These are phyloP conservation scores for Russula ochroleuca DNA, from an alignment of 768 basidiomycete species.

Conservation along the genomic window DNA sequence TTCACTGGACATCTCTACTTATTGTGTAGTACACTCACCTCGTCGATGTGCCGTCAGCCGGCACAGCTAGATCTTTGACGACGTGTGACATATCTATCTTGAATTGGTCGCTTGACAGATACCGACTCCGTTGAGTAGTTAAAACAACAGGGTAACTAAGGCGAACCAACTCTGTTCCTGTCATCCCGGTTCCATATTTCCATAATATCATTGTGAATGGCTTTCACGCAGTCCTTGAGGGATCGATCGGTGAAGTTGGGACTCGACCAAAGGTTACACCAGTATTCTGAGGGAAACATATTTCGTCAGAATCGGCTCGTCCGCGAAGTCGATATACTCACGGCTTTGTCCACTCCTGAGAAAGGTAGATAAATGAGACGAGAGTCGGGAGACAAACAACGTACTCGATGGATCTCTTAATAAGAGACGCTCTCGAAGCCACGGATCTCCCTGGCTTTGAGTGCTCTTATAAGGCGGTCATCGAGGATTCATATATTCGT, in stretches of 20 bases:
- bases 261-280: slow-evolving; percentile 15
- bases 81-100: slow-evolving; percentile 3
- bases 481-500: neutral
- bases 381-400: neutral
- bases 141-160: neutral
- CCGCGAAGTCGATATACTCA: neutral
- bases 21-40: neutral
- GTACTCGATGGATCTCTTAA: slow-evolving; percentile 11
- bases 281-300: slow-evolving; percentile 1
- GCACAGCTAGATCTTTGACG: neutral
- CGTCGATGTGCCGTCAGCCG: neutral
- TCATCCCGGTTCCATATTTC: slow-evolving; percentile 4
- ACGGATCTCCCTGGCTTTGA: neutral
- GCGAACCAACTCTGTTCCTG: neutral
- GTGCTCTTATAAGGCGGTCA: neutral
- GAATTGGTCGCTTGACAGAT: slow-evolving; percentile 3
- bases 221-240: neutral
- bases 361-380: too few relatives aligned
- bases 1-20: neutral
- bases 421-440: slow-evolving; percentile 1
- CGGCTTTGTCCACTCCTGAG: slow-evolving; percentile 1
- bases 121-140: neutral
- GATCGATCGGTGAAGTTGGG: neutral
- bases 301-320: neutral
- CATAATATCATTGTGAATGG: slow-evolving; percentile 11